These are phyloP conservation scores for Erythrobasidium hasegawianum DNA, from an alignment of 1,284 basidiomycete species.

Conservation along the genomic window DNA sequence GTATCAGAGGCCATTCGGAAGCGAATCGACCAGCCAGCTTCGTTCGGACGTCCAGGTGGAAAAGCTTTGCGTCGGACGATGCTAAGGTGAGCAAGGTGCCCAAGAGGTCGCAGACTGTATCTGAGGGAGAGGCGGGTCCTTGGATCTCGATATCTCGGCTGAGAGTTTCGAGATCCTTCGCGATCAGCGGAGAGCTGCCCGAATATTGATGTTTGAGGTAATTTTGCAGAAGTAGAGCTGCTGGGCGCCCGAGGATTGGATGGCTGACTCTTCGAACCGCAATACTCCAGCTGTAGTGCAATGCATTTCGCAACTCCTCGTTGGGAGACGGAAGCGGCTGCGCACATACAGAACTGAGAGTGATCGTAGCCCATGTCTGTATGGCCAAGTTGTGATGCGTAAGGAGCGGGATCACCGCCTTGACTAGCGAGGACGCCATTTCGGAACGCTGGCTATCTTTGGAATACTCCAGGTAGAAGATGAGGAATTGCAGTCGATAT, in stretches of 20 bases:
- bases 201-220: neutral
- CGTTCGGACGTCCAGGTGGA: conserved; percentile 74
- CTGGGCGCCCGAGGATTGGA: no score
- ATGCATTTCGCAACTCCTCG: neutral
- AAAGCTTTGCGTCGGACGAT: conserved; percentile 71
- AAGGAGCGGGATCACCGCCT: conserved; percentile 51
- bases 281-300: conserved; percentile 7
- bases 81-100: conserved; percentile 63
- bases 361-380: conserved; percentile 78
- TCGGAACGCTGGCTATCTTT: conserved; percentile 59
- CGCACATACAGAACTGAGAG: conserved; percentile 41
- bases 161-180: conserved; percentile 68
- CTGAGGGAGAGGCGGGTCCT: conserved; percentile 74
- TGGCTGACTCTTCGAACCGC: neutral
- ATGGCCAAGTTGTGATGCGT: conserved; percentile 61
- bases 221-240: no score
- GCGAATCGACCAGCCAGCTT: conserved; percentile 76
- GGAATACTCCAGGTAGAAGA: conserved; percentile 73
- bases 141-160: conserved; percentile 77
- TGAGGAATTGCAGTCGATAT: conserved; percentile 65
- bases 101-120: conserved; percentile 79
- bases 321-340: neutral
- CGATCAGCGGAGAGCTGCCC: conserved; percentile 45
- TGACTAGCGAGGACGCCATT: conserved; percentile 56
- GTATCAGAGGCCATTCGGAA: conserved; percentile 64